Base-by-base conservation (phyloP, 2,329 filamentous ascomycete species). In the Cadophora sp. region DNA sequence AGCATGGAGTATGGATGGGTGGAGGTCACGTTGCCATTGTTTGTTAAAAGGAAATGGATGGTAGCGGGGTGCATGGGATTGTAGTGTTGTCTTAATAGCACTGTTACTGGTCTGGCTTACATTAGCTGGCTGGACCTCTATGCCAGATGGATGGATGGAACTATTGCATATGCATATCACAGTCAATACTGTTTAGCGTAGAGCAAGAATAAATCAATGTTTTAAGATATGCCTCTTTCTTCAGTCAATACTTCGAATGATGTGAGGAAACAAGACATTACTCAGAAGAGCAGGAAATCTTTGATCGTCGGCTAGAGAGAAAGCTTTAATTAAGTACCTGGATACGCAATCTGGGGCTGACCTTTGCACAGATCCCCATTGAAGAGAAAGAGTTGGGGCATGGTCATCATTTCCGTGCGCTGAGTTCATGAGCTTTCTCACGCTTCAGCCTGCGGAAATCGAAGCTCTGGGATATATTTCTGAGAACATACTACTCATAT, bases 1-100 rank as follows among this genome's bases (percentile, higher is more conserved):
- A 63, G 61, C 61, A 53, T 40, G 61, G 61, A 63, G 61, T 63
- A 62, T 62, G 59, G 59, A 31, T 46, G 40, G 37, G 27, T 29
- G 24, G 59, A 40, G 40, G 43, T 50, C 50, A 6, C 26, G 22
- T 58, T 26, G 34, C 11, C 22, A 50, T 62, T 48, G 26, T 29
- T 48, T 50, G 59, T 31, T 22, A 62, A 48, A 62, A 62, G 24
- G 26, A 34, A 34, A n/a, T 46, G 59, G 55, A 5, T 40, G 51
- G n/a, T 16, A 22, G 19, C n/a, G 6, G 31, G 34, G 22, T 59
- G 29, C 19, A 37, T 37, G 56, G 22, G 31, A 26, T 43, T 59
- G 3, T 26, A 22, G n/a, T 14, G 2, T 14, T 37, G 9, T 16
- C 37, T 22, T 22, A 26, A 59, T 24, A 24, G 31, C 55, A 40